A percentile compares a stretch with the other conserved stretches of the same genome.
These are phyloP conservation scores for Psilocybe sp. DNA, from an alignment of 768 basidiomycete genomes.

Conservation along the genomic window DNA sequence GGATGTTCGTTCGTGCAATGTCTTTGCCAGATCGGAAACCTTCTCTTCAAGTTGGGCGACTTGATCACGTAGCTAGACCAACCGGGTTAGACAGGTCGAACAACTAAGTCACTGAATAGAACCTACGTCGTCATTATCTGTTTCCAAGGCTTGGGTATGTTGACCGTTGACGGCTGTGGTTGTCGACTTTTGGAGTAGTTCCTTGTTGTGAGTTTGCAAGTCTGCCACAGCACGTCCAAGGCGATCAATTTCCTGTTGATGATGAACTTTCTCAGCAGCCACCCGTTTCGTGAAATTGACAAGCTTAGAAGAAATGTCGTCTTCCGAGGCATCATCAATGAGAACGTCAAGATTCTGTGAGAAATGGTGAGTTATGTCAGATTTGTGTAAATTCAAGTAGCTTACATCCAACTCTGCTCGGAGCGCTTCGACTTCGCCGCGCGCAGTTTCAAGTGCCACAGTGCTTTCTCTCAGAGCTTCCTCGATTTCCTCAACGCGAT, in stretches of 20 bases:
- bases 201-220: constrained; percentile 10
- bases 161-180: too few species aligned
- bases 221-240: constrained; percentile 36
- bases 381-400: not conserved
- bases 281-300: constrained; percentile 46
- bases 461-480: constrained; percentile 87
- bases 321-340: constrained; percentile 37
- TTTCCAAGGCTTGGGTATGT: too few species aligned
- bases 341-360: constrained; percentile 66
- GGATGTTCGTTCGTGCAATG: constrained; percentile 30
- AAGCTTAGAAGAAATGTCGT: constrained; percentile 42
- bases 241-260: constrained; percentile 52
- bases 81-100: not conserved
- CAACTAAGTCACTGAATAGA: not conserved
- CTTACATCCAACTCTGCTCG: constrained; percentile 76
- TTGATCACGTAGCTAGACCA: constrained; percentile 23
- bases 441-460: constrained; percentile 82
- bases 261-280: constrained; percentile 48
- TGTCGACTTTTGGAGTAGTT: not conserved
- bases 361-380: not conserved
- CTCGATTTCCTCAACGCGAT: constrained; percentile 80
- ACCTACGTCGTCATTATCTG: constrained; percentile 10
- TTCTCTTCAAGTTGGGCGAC: constrained; percentile 25
- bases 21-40: constrained; percentile 25
- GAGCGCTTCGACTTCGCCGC: constrained; percentile 83